Evolutionary conservation across 257 asterid species (phyloP).

Genomic region (Fraxinus excelsior): DNA sequence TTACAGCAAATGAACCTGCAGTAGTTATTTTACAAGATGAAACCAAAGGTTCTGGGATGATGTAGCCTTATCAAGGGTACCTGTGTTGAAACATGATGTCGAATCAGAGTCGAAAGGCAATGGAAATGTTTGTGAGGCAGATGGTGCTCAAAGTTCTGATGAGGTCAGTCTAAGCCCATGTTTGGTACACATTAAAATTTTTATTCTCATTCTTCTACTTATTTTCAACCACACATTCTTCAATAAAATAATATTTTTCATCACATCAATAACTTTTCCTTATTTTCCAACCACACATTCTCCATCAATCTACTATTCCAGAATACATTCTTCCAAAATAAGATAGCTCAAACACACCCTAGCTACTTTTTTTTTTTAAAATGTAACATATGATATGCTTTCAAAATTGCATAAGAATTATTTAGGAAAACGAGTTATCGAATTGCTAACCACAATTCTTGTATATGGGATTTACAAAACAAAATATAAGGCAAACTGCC

Average conservation of each 20-base stretch:
- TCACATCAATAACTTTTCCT: too few relatives aligned
- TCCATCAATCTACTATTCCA: too few relatives aligned
- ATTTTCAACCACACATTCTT: too few relatives aligned
- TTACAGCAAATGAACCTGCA: constrained; percentile 15
- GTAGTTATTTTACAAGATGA: neutral
- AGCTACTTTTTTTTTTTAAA: too few relatives aligned
- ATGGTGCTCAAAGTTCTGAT: neutral
- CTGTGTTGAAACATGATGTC: constrained; percentile 16
- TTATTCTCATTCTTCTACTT: too few relatives aligned
- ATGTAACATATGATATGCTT: neutral
- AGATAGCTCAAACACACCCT: too few relatives aligned
- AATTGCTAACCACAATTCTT: neutral
- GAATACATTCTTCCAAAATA: too few relatives aligned
- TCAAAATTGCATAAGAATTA: neutral
- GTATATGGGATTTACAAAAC: neutral
- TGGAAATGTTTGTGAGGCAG: neutral
- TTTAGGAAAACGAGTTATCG: neutral
- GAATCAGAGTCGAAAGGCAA: constrained; percentile 15
- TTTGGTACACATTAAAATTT: too few relatives aligned
- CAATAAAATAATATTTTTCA: too few relatives aligned
- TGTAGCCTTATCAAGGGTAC: neutral
- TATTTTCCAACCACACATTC: too few relatives aligned
- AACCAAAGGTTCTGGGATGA: neutral
- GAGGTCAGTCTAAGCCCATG: constrained; percentile 27
- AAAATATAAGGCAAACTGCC: neutral